Evolutionary conservation across 106 monocot species (phyloP), one percentile per base, ranked within the genome.

Genomic region (Dendrobium nobile): DNA sequence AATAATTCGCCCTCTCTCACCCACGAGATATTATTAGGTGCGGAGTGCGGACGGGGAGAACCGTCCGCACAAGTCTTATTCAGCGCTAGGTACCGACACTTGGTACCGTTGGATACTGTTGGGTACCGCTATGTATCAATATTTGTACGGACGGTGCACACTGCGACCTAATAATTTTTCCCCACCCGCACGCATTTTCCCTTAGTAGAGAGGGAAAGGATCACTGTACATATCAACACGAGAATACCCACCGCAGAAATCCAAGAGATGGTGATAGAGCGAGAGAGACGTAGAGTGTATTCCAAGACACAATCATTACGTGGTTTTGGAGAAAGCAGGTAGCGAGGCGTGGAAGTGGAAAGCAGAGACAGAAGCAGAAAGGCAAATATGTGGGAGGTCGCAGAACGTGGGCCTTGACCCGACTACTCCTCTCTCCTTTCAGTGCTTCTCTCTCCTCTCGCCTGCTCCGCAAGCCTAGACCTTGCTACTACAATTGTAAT

Each of bases 251-350:
- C 5, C 40, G 15, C 70, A 70, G 37, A 70, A 70, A 70, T 16
- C n/a, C 70, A 37, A 70, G 70, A 70, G 37, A 70, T 40, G 40
- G 70, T 16, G 6, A 70, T 64, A 64, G 22, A 64, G 4, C n/a
- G n/a, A 65, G 24, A 65, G 24, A 26, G 74, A 44, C 18, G 8
- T 74, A n/a, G 74, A 74, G 74, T 74, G 74, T 44, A 74, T 74
- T 74, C 74, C 41, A 74, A 74, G 74, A 74, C 33, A 74, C 37
- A 74, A 43, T 74, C 74, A 74, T 74, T 41, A 74, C 43, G 74
- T 74, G 19, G 74, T 74, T 74, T 28, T 43, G 74, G 74, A 41
- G 74, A 74, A 74, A 74, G 74, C 11, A 74, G 43, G 19, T 8
- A 43, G 74, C 74, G 74, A 74, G 43, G 74, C 43, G 74, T 74